Evolutionary conservation across 441 rosid genomes (phyloP).

Genomic region (Jatropha podagrica): DNA sequence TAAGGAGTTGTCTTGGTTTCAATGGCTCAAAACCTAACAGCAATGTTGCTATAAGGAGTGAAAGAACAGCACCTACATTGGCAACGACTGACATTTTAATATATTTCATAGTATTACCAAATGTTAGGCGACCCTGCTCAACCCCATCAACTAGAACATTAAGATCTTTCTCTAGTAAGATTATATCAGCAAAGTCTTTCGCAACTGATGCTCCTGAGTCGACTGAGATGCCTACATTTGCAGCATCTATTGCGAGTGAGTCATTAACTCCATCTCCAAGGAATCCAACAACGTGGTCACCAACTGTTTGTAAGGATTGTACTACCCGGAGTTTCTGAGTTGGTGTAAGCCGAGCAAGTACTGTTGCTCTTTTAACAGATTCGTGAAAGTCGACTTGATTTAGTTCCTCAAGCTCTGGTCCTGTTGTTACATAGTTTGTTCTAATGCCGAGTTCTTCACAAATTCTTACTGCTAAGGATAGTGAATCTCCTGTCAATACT

Average conservation of each 20-base stretch:
- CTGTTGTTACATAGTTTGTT: conserved; percentile 61
- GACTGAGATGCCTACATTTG: conserved; percentile 65
- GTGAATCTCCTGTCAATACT: conserved; percentile 74
- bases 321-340: conserved; percentile 65
- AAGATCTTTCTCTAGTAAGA: conserved; percentile 63
- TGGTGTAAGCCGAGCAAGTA: conserved; percentile 69
- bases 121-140: conserved; percentile 59
- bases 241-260: conserved; percentile 71
- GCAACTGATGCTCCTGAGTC: conserved; percentile 72
- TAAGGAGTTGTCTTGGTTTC: conserved; percentile 62
- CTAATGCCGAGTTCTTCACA: conserved; percentile 76
- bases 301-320: conserved; percentile 59
- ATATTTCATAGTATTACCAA: conserved; percentile 74
- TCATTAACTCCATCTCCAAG: conserved; percentile 72
- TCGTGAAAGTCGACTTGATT: conserved; percentile 59
- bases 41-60: conserved; percentile 57
- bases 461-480: conserved; percentile 54
- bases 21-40: conserved; percentile 54
- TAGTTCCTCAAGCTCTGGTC: conserved; percentile 70
- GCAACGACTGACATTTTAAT: conserved; percentile 70
- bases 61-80: conserved; percentile 52
- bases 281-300: conserved; percentile 64
- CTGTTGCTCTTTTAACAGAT: conserved; percentile 61
- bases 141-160: conserved; percentile 29
- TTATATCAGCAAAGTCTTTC: conserved; percentile 65